phyloP scores from a whole-genome alignment of 2,329 filamentous ascomycete species.

The Pezizomycotina sp. region DNA sequence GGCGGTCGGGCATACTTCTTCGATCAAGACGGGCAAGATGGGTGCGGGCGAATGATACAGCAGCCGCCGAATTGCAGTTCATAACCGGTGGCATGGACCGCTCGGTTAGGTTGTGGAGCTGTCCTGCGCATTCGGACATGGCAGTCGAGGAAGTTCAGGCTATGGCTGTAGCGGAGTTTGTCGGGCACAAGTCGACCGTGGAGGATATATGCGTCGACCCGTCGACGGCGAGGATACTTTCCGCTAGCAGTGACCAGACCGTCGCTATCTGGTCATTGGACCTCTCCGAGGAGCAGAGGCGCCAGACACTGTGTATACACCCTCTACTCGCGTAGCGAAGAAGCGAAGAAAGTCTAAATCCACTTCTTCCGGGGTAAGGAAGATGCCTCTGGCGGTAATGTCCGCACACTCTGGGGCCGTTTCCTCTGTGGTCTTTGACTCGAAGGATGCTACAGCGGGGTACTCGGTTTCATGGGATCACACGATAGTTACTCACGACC shows the following conservation, averaged over 20 bases:
- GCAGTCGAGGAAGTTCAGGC: no score
- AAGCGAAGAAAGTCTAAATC: slow-evolving; percentile 51
- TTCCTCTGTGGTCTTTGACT: slow-evolving; percentile 70
- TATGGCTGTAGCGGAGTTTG: slow-evolving; percentile 49
- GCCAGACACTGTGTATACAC: no score
- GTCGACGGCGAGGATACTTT: slow-evolving; percentile 60
- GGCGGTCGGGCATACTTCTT: slow-evolving; percentile 50
- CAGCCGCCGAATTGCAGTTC: slow-evolving; percentile 49
- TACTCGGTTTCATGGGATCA: slow-evolving; percentile 89
- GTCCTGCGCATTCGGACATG: no score
- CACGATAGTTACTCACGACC: slow-evolving; percentile 75
- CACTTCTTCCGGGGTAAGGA: slow-evolving; percentile 45
- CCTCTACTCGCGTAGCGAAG: slow-evolving; percentile 48
- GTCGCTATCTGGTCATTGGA: slow-evolving; percentile 81
- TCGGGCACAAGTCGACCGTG: slow-evolving; percentile 61
- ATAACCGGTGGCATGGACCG: slow-evolving; percentile 72
- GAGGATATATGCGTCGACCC: slow-evolving; percentile 60
- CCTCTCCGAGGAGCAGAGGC: no score
- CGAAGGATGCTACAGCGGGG: slow-evolving; percentile 66
- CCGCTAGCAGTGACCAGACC: slow-evolving; percentile 65
- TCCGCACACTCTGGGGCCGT: slow-evolving; percentile 56
- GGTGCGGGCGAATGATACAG: slow-evolving; percentile 32
- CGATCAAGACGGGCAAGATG: slow-evolving; percentile 73
- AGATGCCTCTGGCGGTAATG: slow-evolving; percentile 62
- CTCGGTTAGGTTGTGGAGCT: slow-evolving; percentile 80